Base-by-base conservation (phyloP, 176 grass and related monocot genomes). In the Oryza coarctata region DNA sequence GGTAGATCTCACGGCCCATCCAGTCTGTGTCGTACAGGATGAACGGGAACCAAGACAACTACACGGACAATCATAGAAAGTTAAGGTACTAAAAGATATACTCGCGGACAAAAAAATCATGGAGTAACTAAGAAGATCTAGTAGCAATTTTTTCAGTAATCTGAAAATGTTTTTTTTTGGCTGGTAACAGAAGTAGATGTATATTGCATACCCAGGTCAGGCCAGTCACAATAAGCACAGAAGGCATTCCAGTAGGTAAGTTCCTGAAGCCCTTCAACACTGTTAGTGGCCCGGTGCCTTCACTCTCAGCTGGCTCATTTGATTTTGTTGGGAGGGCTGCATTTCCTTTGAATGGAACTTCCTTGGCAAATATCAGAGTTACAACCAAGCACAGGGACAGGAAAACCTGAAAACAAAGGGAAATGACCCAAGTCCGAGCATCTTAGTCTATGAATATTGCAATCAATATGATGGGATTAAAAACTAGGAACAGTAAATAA, bases 1-100 rank as follows among this genome's bases (percentile, higher is more conserved):
- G 96, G 85, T 93, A 95, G 80, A 99, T 88, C 86, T 99, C 96
- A 72, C 92, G 96, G 22, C 96, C 92, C 96, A 99, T 95, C 93
- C 96, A 95, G 76, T 99, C 96, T 9, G 96, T 99, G 87, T 99
- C 93, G 65, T 99, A 99, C 2, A 99, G 91, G 85, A 93, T 94
- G 79, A 95, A 99, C 1, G 91, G 96, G 70, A 99, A 95, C 93
- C 96, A 99, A 18, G 96, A 86, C 29, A 99, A 57, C 96, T 99
- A 63, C 80, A 86, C 13, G 20, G 3, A 64, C 23, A 73, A 30
- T 11, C 29, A 0, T 22, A 0, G 22, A 9, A n/a, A 31, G 63
- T n/a, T 30, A 2, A 39, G 58, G 6, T 9, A 41, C 17, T 69
- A 12, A 34, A 52, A 12, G 47, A 52, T 10, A n/a, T n/a, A n/a